These are phyloP conservation scores for Penicillium silybi DNA, from an alignment of 495 filamentous ascomycete species.

Conservation along the genomic window DNA sequence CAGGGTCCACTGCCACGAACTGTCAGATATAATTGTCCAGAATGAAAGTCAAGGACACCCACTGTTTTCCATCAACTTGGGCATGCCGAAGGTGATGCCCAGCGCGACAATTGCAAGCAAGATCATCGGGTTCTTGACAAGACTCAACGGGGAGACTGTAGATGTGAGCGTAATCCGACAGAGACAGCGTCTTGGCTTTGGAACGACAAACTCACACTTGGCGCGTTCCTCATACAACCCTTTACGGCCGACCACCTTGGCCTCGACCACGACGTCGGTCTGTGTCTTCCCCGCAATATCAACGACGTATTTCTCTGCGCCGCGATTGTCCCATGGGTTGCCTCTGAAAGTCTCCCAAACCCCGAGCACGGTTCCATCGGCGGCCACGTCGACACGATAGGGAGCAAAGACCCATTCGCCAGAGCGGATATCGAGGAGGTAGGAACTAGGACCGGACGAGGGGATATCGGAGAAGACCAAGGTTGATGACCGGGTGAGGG, in stretches of 20 bases:
- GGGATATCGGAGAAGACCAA: conserved; percentile 66
- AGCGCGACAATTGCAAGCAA: conserved; percentile 78
- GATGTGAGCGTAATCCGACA: background rate
- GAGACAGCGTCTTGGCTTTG: background rate
- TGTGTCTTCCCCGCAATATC: conserved; percentile 14
- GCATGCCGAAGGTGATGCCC: conserved; percentile 80
- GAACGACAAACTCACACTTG: conserved; percentile 56
- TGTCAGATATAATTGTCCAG: background rate
- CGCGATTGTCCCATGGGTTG: conserved; percentile 81
- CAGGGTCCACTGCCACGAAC: conserved; percentile 85
- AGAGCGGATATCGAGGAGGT: conserved; percentile 75
- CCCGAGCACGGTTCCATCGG: conserved; percentile 42
- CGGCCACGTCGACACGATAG: conserved; percentile 68
- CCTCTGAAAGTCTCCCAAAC: conserved; percentile 85
- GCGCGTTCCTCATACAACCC: conserved; percentile 69
- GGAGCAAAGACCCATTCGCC: conserved; percentile 68
- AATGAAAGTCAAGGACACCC: conserved; percentile 33
- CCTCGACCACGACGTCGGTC: conserved; percentile 50
- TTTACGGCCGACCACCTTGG: conserved; percentile 57
- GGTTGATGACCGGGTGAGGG: conserved; percentile 58
- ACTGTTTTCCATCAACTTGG: conserved; percentile 95
- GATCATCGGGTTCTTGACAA: conserved; percentile 94
- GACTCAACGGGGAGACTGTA: conserved; percentile 56
- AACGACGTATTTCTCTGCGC: conserved; percentile 51
- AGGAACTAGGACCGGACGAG: conserved; percentile 49